Base-by-base conservation (phyloP, 73 alveolate species). In the Paraurostyla sp. region DNA sequence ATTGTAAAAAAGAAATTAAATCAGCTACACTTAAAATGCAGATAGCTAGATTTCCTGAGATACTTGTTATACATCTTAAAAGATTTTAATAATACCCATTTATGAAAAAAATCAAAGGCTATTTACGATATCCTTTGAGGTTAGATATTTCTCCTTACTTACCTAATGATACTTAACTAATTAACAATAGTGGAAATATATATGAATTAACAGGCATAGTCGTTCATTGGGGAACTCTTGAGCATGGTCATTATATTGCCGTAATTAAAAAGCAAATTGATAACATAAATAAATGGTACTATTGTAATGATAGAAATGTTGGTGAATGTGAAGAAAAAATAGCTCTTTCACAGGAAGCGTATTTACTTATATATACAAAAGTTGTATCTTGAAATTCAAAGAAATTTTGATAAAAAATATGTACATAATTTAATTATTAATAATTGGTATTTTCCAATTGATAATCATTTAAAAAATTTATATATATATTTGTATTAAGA, bases 191-290 rank as follows among this genome's bases (percentile, higher is more conserved):
- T 29, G 76, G 22, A 6, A 43, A 41, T 43, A 29, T 35, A 6
- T 69, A 73, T 50, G 71, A 50, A 73, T 29, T 73, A 23, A 43
- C 50, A 1, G 71, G 87, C 42, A 50, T 73, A n/a, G 71, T 73
- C 3, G 87, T 73, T 3, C 87, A 73, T 35, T 73, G 87, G 87
- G 87, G 87, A 6, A 48, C 87, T 27, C 56, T 73, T 6, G 87
- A 73, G 49, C 87, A 73, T 73, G 87, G 87, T 3, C 87, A 73
- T 30, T 73, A 73, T 48, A 50, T 73, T 13, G 68, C 87, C 2
- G 71, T 73, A 0, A 71, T 73, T 32, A 50, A 50, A 27, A 73
- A 73, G 71, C 0, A 11, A 9, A 29, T 43, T 11, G 20, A 73
- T n/a, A 32, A 50, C 22, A 18, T 32, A 30, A n/a, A 48, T 11